Percentiles rank a stretch among this genome's conserved stretches.
Evolutionary conservation across 495 filamentous ascomycete species (phyloP).

Genomic region (Aspergillus affinis): DNA sequence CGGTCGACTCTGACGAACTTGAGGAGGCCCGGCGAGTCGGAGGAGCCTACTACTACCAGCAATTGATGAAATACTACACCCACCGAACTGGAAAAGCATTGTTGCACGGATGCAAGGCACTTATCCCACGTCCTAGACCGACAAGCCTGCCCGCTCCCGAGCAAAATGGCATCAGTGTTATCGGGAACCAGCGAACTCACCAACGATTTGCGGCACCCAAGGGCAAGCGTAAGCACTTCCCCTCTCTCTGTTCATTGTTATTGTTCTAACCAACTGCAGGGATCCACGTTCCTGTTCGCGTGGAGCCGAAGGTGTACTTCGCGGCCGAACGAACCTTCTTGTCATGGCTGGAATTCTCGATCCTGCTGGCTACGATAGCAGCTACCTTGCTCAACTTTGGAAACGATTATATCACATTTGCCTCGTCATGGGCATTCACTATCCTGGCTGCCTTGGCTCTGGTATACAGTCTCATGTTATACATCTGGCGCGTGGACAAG

Average conservation of each 20-base stretch:
- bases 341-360: constrained; percentile 95
- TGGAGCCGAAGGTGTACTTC: constrained; percentile 98
- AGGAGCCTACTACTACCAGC: constrained; percentile 65
- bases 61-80: constrained; percentile 51
- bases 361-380: constrained; percentile 90
- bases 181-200: constrained; percentile 55
- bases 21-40: constrained; percentile 73
- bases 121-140: constrained; percentile 60
- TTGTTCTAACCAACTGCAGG: constrained; percentile 34
- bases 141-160: constrained; percentile 57
- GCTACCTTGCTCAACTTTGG: constrained; percentile 91
- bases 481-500: constrained; percentile 81
- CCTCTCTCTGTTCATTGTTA: neutral
- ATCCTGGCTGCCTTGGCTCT: constrained; percentile 72
- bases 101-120: constrained; percentile 42
- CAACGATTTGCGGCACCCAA: constrained; percentile 79
- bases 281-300: constrained; percentile 92
- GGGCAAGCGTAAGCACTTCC: constrained; percentile 67
- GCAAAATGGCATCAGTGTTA: constrained; percentile 45
- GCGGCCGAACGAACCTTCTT: constrained; percentile 95
- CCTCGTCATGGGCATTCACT: constrained; percentile 76
- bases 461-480: constrained; percentile 76
- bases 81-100: constrained; percentile 40
- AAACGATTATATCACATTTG: constrained; percentile 52
- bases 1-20: constrained; percentile 62